Evolutionary conservation across 352 stramenopile species (phyloP), one percentile per base, ranked within the genome.

Genomic region (Pythium brachiatum): DNA sequence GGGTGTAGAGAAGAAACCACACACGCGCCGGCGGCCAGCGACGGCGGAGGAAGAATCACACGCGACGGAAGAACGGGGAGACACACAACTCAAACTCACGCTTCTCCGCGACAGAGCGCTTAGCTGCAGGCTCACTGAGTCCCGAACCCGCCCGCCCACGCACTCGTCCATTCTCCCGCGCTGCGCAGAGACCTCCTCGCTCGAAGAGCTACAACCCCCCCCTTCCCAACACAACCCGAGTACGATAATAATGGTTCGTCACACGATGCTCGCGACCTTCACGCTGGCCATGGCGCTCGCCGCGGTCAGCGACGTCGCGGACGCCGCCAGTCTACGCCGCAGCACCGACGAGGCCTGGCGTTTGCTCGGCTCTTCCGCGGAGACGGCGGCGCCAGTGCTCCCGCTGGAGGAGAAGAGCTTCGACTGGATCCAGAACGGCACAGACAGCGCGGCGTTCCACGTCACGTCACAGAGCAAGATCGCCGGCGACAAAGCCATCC

Each of bases 401-500:
- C 62, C 62, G 3, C 53, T 57, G 15, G 68, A 72, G 0, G 76
- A 81, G 36, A 74, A 78, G 25, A 74, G 75, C 56, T 63, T 90
- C 0, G 29, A 57, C 3, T 90, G 83, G 80, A 68, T 57, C 44
- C 31, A 69, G 38, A 66, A 68, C 47, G 57, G 61, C 11, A 52
- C 58, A 25, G 44, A 76, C 43, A n/a, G 48, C 8, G 57, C 63
- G n/a, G 60, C 66, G 55, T 74, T 62, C 55, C 54, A 59, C 47
- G 61, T 86, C 27, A 47, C 61, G 25, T 60, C 77, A 4, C 62
- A 85, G 4, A 75, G 83, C 54, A 88, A 83, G 62, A 81, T 92
- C 46, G 65, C 66, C 15, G 83, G 81, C 48, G 81, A 77, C 51
- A 74, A 88, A 56, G 81, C 78, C 11, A 78, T 90, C n/a, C 68